Base-by-base conservation (phyloP, 2,329 filamentous ascomycete genomes). In the Colletotrichum tropicale region DNA sequence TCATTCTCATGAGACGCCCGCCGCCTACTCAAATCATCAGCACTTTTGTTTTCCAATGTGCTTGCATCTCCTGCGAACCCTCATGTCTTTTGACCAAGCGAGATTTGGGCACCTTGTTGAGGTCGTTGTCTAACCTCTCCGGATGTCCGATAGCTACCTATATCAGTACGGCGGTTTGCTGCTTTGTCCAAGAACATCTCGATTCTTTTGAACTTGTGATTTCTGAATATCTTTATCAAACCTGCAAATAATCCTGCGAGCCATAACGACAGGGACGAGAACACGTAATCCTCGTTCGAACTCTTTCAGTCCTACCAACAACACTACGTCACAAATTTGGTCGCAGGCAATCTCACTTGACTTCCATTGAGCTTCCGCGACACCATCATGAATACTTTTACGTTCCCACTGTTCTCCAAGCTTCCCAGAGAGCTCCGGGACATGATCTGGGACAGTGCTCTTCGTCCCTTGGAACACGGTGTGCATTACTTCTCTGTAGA, bases 261-360 rank as follows among this genome's bases (percentile, higher is more conserved):
- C 36, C 0, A 38, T 0, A 38, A 18, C 36, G 8, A 18, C 16
- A 38, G 36, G 36, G 36, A 38, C 15, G 36, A 38, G 36, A 1
- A 8, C 36, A 18, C 36, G 36, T 38, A 3, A 18, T 18, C 36
- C 16, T 38, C 16, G 36, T 38, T 43, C 16, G 16, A 18, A 43
- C 10, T n/a, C 2, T 18, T 43, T 43, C 36, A 6, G 36, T 48
- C 3, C 0, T n/a, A n/a, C 38, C 18, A 48, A 48, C 38, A 43
- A 16, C 36, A 2, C 5, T 0, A 6, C 38, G 38, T 0, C 0
- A n/a, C 38, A 48, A 48, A 48, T n/a, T 21, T 5, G 38, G 0
- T 7, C 0, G 9, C 38, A n/a, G 38, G 38, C 9, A 48, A 48
- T 48, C 9, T 48, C 38, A 48, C 3, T 21, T 48, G 18, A 48